phyloP scores from a whole-genome alignment of 179 eudicot species.

The Amaranthus tricolor region DNA sequence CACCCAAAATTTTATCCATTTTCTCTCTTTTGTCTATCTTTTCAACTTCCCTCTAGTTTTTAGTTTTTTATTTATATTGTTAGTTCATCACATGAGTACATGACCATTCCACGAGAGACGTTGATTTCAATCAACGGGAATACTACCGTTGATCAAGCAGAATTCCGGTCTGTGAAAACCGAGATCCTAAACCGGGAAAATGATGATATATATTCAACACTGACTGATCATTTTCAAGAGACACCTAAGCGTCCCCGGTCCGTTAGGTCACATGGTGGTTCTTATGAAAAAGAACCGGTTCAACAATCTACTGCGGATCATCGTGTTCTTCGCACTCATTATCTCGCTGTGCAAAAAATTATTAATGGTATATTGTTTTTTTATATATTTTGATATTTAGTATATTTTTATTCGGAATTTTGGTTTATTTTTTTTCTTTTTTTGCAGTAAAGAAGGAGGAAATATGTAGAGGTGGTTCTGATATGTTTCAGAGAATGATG shows the following conservation, averaged over 20 bases:
- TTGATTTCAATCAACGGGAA: conserved; percentile 1
- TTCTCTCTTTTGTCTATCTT: background rate
- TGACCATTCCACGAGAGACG: conserved; percentile 7
- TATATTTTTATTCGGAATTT: background rate
- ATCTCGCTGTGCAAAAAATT: conserved; percentile 1
- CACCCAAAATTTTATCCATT: background rate
- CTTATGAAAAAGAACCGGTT: background rate
- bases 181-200: conserved; percentile 1
- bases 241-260: conserved; percentile 16
- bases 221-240: background rate
- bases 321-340: conserved; percentile 19
- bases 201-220: background rate
- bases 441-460: conserved; percentile 43
- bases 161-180: conserved; percentile 6
- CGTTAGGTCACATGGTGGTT: background rate
- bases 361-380: conserved; percentile 11
- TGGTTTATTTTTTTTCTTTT: background rate
- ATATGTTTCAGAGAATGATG: conserved; percentile 32
- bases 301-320: conserved; percentile 3
- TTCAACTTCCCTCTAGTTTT: background rate
- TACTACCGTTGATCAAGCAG: conserved; percentile 4
- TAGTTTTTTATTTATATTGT: background rate
- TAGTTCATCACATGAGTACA: background rate
- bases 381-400: background rate
- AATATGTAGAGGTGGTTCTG: conserved; percentile 30